These are phyloP conservation scores for Lactarius vividus DNA, from an alignment of 768 basidiomycete genomes.

Conservation along the genomic window DNA sequence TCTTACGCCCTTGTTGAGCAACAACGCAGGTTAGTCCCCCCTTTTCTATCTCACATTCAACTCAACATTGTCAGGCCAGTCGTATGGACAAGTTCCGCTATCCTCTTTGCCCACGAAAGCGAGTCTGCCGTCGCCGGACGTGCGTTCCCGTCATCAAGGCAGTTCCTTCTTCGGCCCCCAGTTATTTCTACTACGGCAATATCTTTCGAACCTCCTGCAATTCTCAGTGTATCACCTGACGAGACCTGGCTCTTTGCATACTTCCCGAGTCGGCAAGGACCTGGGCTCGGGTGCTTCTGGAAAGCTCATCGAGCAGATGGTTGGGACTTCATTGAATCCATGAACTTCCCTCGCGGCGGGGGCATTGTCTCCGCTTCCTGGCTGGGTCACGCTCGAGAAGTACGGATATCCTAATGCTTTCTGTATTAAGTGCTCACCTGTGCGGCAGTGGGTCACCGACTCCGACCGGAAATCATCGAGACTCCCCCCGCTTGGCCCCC, in stretches of 20 bases:
- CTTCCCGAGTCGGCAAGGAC: slow-evolving; percentile 56
- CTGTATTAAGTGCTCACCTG: background rate
- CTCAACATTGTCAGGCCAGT: slow-evolving; percentile 48
- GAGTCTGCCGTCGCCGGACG: slow-evolving; percentile 59
- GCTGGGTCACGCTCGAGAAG: slow-evolving; percentile 61
- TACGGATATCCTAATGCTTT: slow-evolving; percentile 31
- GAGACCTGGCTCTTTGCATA: slow-evolving; percentile 73
- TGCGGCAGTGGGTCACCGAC: slow-evolving; percentile 21
- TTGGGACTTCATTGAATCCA: slow-evolving; percentile 60
- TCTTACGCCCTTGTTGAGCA: slow-evolving; percentile 21
- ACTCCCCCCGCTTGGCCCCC: slow-evolving; percentile 27
- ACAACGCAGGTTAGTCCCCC: slow-evolving; percentile 9
- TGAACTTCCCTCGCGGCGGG: slow-evolving; percentile 49
- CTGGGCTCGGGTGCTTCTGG: slow-evolving; percentile 69
- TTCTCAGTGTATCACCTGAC: slow-evolving; percentile 57
- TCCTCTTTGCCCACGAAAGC: slow-evolving; percentile 66
- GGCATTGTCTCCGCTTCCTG: slow-evolving; percentile 62
- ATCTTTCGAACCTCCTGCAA: slow-evolving; percentile 58
- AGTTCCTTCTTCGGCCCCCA: slow-evolving; percentile 58
- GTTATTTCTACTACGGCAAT: slow-evolving; percentile 43
- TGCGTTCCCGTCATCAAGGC: slow-evolving; percentile 67
- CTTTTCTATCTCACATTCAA: background rate
- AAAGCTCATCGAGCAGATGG: slow-evolving; percentile 55
- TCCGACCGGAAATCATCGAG: slow-evolving; percentile 14
- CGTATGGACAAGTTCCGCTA: slow-evolving; percentile 64